Base-by-base conservation (phyloP, 768 basidiomycete genomes). In the Tulasnella sp. region DNA sequence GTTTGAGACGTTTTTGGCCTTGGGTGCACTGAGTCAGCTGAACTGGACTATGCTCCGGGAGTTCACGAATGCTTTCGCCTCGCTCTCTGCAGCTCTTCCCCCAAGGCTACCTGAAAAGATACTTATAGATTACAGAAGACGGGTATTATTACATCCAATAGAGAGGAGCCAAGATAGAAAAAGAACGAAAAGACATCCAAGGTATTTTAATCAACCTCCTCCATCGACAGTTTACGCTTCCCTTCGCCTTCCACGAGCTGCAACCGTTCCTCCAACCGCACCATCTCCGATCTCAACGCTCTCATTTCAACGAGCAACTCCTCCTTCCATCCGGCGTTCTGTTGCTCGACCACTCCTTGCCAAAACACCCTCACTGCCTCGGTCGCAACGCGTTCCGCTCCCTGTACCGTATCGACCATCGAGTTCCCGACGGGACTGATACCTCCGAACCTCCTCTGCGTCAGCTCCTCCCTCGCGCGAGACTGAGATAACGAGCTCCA, bases 401-500 rank as follows among this genome's bases (percentile, higher is more conserved):
- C 64, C 8, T n/a, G n/a, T 12, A 39, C 65, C 34, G 32, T 19
- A 3, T 34, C 47, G 44, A 36, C 47, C 7, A 12, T 5, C 5
- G 47, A 32, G 37, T 34, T 44, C n/a, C 19, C 44, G 32, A 36
- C 47, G 19, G 36, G 16, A 5, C 63, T 44, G 29, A 70, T 62
- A 26, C 67, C 69, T 7, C 40, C 69, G 41, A 62, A 52, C 35
- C 71, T 37, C 34, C 44, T 34, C 64, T 37, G 22, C 62, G 74
- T 74, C 63, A 74, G 26, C 71, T 72, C 71, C 52, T 74, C 74
- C 35, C 74, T 72, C 39, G 41, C 41, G 9, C 40, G 42, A 12
- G 71, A 41, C 40, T 74, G 74, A 17, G 72, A 62, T 16, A 77
- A 42, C 11, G 71, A 75, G 2, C 71, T 62, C 8, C 86, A 84